Base-by-base conservation (phyloP, 2,329 filamentous ascomycete genomes). In the Phoma herbarum region DNA sequence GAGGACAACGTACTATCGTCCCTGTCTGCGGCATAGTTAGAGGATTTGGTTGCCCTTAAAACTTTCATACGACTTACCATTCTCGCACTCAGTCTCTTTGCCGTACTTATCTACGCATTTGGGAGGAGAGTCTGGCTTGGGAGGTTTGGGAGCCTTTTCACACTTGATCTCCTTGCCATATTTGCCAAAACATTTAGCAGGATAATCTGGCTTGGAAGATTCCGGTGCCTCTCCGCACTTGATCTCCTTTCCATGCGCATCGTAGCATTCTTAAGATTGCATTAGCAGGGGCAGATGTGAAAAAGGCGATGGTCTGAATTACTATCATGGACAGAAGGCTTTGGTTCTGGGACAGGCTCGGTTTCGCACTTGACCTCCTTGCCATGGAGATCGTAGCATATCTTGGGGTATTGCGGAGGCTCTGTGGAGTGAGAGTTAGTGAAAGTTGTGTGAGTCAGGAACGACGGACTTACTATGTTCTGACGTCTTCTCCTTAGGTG, bases 321-420 rank as follows among this genome's bases (percentile, higher is more conserved):
- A 31, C 29, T 31, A 11, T 31, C 29, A 11, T 31, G 29, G 29
- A 31, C 29, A 3, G 29, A 11, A 18, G 25, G 12, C 42, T 44
- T 29, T 4, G 12, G 14, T 9, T 28, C 4, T 10, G n/a, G 25
- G 28, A 28, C 23, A n/a, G n/a, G 26, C 42, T 28, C 28, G 23
- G 28, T 29, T 14, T 35, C 45, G 16, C 45, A 48, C 22, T 48
- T 26, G 14, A 37, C 9, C 42, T 52, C 41, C 29, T 52, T 52
- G 6, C 49, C 50, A 26, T 45, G 18, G 12, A 20, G 5, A 46
- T 52, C 42, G 18, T 22, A 28, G 22, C 50, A 52, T 26, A 46
- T 52, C 42, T 52, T 52, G 20, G 35, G 8, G 8, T 39, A n/a
- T 20, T 22, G 35, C 35, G 35, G n/a, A 39, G 35, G 35, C n/a